Evolutionary conservation across 805 yeast species (phyloP).

Genomic region (Candida nitratophila): DNA sequence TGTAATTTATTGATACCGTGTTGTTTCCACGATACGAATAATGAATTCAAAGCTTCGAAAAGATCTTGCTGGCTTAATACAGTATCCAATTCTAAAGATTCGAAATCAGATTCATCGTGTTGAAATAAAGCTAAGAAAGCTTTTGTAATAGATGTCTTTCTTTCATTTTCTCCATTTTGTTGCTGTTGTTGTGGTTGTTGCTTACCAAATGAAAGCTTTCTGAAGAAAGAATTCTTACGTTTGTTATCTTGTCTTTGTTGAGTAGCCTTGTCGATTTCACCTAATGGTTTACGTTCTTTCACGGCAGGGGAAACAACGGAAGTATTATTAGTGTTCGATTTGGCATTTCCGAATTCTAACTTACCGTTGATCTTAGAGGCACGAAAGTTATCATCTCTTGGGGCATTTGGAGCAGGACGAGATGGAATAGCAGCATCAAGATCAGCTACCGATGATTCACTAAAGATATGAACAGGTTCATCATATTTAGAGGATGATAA

Average conservation of each 20-base stretch:
- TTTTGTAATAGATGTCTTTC: slow-evolving; percentile 18
- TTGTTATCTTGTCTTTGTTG: slow-evolving; percentile 1
- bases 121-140: slow-evolving; percentile 36
- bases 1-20: slow-evolving; percentile 58
- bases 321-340: neutral
- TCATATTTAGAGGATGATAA: neutral
- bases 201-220: slow-evolving; percentile 46
- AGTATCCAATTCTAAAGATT: slow-evolving; percentile 28
- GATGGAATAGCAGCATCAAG: neutral
- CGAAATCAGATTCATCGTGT: slow-evolving; percentile 18
- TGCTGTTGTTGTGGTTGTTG: slow-evolving; percentile 12
- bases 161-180: slow-evolving; percentile 3
- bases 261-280: slow-evolving; percentile 10
- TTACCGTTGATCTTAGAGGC: slow-evolving; percentile 8
- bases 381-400: neutral
- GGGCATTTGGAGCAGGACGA: slow-evolving; percentile 6
- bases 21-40: slow-evolving; percentile 60
- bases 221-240: slow-evolving; percentile 27
- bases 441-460: too few species aligned
- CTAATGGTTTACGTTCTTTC: slow-evolving; percentile 18
- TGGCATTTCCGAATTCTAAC: slow-evolving; percentile 8
- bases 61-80: slow-evolving; percentile 42
- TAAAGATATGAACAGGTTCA: neutral
- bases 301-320: slow-evolving; percentile 3
- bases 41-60: slow-evolving; percentile 55